Conservation (phyloP, 805 yeast species). For the Saccharomycopsis sp. region DNA sequence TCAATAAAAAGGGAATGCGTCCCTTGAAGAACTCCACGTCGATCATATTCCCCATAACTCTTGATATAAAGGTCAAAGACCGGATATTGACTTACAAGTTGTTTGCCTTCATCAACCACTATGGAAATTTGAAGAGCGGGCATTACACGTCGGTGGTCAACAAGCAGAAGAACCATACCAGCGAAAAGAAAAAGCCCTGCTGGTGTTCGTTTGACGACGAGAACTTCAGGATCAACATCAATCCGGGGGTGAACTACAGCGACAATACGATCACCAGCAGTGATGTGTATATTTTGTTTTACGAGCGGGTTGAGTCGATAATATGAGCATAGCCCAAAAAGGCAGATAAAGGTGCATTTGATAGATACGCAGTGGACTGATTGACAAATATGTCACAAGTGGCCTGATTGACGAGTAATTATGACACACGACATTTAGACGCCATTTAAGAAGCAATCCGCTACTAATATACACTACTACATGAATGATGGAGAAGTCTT, state of each 20-base stretch:
- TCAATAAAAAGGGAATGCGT: conserved; percentile 38
- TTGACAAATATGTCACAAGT: too few species aligned
- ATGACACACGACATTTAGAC: too few species aligned
- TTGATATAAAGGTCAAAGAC: conserved; percentile 41
- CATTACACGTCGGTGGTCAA: conserved; percentile 68
- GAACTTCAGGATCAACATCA: conserved; percentile 36
- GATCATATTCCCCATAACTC: conserved; percentile 48
- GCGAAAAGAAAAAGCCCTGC: conserved; percentile 30
- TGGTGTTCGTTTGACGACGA: conserved; percentile 82
- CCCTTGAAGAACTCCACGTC: conserved; percentile 41
- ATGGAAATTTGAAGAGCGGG: conserved; percentile 64
- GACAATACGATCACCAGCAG: conserved; percentile 38
- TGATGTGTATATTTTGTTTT: conserved; percentile 66
- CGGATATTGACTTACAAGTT: conserved; percentile 41
- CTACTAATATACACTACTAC: too few species aligned
- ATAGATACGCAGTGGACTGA: too few species aligned
- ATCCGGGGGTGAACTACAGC: conserved; percentile 40
- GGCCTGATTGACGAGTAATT: too few species aligned
- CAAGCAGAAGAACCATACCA: conserved; percentile 29
- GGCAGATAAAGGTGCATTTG: too few species aligned
- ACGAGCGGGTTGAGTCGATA: conserved; percentile 32
- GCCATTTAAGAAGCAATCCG: too few species aligned
- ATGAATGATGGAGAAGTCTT: too few species aligned
- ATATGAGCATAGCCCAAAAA: conserved; percentile 8
- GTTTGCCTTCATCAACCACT: conserved; percentile 62